Percentiles rank a stretch among this genome's conserved stretches.
Evolutionary conservation across 2,329 filamentous ascomycete species (phyloP).

Genomic region (Calonectria honghensis): DNA sequence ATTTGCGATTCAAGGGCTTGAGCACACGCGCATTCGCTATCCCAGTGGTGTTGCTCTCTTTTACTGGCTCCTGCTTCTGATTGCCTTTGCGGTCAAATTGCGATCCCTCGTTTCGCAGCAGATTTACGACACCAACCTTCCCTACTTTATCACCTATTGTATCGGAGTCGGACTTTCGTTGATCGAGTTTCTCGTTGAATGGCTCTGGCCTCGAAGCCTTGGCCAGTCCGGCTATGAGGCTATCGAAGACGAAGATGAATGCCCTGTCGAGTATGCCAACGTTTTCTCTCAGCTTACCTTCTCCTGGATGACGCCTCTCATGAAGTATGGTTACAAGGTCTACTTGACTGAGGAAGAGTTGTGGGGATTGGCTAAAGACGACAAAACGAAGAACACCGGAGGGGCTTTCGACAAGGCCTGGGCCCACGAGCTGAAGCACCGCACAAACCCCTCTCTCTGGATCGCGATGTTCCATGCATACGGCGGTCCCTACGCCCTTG

Average conservation of each 20-base stretch:
- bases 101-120: slow-evolving; percentile 89
- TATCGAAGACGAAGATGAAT: slow-evolving; percentile 76
- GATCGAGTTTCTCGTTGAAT: slow-evolving; percentile 86
- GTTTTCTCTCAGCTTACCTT: slow-evolving; percentile 96
- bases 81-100: slow-evolving; percentile 87
- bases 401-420: slow-evolving; percentile 83
- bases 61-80: slow-evolving; percentile 92
- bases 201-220: slow-evolving; percentile 87
- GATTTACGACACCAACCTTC: slow-evolving; percentile 77
- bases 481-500: slow-evolving; percentile 87
- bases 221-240: slow-evolving; percentile 70
- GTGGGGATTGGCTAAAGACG: slow-evolving; percentile 89
- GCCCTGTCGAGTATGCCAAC: slow-evolving; percentile 91
- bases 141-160: slow-evolving; percentile 87
- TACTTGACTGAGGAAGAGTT: slow-evolving; percentile 96
- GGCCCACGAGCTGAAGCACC: slow-evolving; percentile 81
- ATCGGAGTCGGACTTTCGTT: slow-evolving; percentile 82
- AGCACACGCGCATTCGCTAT: slow-evolving; percentile 88
- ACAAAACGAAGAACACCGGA: slow-evolving; percentile 86
- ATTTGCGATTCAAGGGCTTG: slow-evolving; percentile 88
- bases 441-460: slow-evolving; percentile 85
- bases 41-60: slow-evolving; percentile 92
- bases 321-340: slow-evolving; percentile 94
- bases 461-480: slow-evolving; percentile 89
- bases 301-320: slow-evolving; percentile 98